Evolutionary conservation across 345 rosid species (phyloP).

Genomic region (Trapa incisa): DNA sequence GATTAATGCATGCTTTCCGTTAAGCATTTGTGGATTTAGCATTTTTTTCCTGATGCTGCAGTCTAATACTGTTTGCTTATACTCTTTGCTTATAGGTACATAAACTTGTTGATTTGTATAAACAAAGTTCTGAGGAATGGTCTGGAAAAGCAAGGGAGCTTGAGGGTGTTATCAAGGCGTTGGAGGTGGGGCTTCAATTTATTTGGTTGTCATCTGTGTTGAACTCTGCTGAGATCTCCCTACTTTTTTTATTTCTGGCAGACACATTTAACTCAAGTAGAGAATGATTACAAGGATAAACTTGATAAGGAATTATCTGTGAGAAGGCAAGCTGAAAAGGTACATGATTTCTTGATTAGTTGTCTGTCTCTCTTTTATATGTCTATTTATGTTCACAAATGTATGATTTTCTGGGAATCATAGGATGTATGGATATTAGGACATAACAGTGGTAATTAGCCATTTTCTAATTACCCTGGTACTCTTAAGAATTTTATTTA

Average conservation of each 20-base stretch:
- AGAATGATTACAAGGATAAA: conserved; percentile 55
- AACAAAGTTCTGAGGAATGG: conserved; percentile 93
- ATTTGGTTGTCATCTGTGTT: not conserved
- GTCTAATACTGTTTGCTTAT: not conserved
- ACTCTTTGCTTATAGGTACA: conserved; percentile 33
- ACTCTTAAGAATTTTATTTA: no score
- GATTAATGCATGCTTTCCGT: not conserved
- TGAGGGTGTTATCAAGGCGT: conserved; percentile 88
- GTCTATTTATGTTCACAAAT: not conserved
- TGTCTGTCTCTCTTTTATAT: not conserved
- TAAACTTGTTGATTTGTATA: conserved; percentile 79
- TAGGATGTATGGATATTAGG: not conserved
- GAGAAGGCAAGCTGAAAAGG: conserved; percentile 67
- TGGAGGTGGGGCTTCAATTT: conserved; percentile 44
- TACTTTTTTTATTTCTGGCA: conserved; percentile 12
- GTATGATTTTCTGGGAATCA: not conserved
- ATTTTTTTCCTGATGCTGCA: not conserved
- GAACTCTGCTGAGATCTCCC: not conserved
- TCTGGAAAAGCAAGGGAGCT: conserved; percentile 89
- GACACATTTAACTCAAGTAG: conserved; percentile 63
- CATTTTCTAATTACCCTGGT: not conserved
- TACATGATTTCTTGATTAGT: conserved; percentile 11
- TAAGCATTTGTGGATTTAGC: not conserved
- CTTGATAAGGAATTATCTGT: conserved; percentile 63
- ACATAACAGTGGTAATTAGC: not conserved